phyloP scores from a whole-genome alignment of 108 stramenopile species.

The Skeletonema costatum region DNA sequence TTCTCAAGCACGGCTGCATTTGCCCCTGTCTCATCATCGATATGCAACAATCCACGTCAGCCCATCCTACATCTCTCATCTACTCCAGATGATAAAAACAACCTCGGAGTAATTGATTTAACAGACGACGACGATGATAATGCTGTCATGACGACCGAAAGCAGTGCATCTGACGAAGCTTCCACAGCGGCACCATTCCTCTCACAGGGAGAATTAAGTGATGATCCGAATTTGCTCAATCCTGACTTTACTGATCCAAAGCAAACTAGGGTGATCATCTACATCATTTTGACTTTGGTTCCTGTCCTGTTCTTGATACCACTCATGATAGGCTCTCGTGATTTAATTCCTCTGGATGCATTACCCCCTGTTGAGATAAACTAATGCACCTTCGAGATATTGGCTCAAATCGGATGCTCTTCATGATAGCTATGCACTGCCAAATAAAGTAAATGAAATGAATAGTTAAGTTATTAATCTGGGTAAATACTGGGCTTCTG shows the following conservation, averaged over 20 bases:
- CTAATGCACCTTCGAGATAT: not conserved
- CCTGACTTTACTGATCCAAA: constrained; percentile 84
- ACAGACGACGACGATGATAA: constrained; percentile 51
- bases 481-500: no score
- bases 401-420: no score
- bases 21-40: no score
- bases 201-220: constrained; percentile 72
- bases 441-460: not conserved
- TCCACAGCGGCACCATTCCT: constrained; percentile 65
- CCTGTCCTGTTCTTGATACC: constrained; percentile 88
- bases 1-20: no score
- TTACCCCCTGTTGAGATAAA: constrained; percentile 81
- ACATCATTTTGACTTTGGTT: constrained; percentile 81
- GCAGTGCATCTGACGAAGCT: not conserved
- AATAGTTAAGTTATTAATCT: not conserved
- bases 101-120: constrained; percentile 40
- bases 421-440: no score
- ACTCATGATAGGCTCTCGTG: constrained; percentile 87
- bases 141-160: not conserved
- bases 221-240: constrained; percentile 62
- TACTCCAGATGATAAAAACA: constrained; percentile 24
- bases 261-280: constrained; percentile 83
- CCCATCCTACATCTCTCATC: not conserved
- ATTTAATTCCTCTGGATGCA: constrained; percentile 78
- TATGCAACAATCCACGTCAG: no score